Evolutionary conservation across 257 asterid species (phyloP).

Genomic region (Plantago elongata): DNA sequence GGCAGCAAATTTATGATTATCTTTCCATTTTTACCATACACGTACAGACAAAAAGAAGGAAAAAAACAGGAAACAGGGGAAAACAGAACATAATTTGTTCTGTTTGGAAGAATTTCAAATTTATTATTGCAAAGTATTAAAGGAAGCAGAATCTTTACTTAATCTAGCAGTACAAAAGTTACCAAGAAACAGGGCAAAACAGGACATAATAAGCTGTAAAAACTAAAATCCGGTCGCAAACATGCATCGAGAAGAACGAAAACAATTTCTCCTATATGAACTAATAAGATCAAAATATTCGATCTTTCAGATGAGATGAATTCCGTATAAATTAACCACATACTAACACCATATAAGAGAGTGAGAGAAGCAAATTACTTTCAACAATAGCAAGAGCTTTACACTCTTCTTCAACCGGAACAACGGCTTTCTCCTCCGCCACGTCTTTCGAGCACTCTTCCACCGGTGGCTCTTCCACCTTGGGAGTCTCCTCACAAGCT

Average conservation of each 20-base stretch:
- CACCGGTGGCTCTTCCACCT: conserved; percentile 20
- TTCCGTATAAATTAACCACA: background rate
- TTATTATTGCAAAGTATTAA: too few species aligned
- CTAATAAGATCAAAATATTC: too few species aligned
- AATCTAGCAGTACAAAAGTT: background rate
- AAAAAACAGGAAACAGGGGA: too few species aligned
- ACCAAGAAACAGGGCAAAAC: background rate
- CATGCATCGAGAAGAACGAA: too few species aligned
- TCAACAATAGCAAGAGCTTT: conserved; percentile 70
- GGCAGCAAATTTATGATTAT: too few species aligned
- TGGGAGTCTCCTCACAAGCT: conserved; percentile 19
- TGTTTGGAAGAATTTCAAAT: too few species aligned
- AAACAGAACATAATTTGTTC: too few species aligned
- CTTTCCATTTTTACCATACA: too few species aligned
- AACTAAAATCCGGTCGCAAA: too few species aligned
- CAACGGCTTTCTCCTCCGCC: conserved; percentile 63
- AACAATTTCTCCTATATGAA: too few species aligned
- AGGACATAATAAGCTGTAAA: too few species aligned
- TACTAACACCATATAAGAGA: background rate
- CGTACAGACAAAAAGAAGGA: too few species aligned
- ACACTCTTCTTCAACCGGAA: conserved; percentile 42
- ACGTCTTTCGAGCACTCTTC: conserved; percentile 46
- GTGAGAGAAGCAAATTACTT: conserved; percentile 23
- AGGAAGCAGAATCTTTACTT: background rate
- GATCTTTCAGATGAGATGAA: background rate